Evolutionary conservation across 345 rosid genomes (phyloP).

Genomic region (Dimocarpus longan): DNA sequence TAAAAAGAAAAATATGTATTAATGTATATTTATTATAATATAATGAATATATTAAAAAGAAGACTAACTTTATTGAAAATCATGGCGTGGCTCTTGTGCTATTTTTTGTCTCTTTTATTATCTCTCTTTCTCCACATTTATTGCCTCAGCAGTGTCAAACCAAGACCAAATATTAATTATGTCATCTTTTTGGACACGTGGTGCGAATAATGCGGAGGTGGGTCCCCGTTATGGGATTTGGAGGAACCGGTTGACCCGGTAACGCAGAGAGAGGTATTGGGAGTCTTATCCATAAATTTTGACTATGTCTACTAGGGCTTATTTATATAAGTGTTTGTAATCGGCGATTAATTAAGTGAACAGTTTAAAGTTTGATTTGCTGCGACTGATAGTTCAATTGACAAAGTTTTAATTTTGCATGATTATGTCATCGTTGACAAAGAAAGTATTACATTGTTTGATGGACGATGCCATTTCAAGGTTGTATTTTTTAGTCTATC

Average conservation of each 20-base stretch:
- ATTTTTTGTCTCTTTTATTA: slow-evolving; percentile 16
- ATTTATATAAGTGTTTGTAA: no score
- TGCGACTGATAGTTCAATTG: neutral
- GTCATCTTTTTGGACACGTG: slow-evolving; percentile 44
- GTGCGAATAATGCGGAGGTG: slow-evolving; percentile 21
- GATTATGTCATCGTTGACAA: slow-evolving; percentile 11
- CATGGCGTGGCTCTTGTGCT: slow-evolving; percentile 46
- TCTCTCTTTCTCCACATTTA: neutral
- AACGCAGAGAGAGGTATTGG: no score
- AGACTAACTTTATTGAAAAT: slow-evolving; percentile 28
- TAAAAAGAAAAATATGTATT: neutral
- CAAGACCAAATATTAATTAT: slow-evolving; percentile 17
- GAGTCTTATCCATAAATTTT: neutral
- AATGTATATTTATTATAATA: no score
- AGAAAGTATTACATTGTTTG: neutral
- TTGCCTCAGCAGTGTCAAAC: slow-evolving; percentile 27
- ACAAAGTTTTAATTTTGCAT: neutral
- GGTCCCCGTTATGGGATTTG: slow-evolving; percentile 22
- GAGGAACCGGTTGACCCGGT: slow-evolving; percentile 25
- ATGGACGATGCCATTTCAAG: neutral
- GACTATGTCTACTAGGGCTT: no score
- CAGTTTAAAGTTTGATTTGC: neutral
- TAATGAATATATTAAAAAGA: neutral
- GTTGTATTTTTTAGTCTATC: neutral
- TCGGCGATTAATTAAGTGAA: neutral